Evolutionary conservation across 2,329 filamentous ascomycete species (phyloP), one percentile per base, ranked within the genome.

Genomic region (Westerdykella aurantiaca): DNA sequence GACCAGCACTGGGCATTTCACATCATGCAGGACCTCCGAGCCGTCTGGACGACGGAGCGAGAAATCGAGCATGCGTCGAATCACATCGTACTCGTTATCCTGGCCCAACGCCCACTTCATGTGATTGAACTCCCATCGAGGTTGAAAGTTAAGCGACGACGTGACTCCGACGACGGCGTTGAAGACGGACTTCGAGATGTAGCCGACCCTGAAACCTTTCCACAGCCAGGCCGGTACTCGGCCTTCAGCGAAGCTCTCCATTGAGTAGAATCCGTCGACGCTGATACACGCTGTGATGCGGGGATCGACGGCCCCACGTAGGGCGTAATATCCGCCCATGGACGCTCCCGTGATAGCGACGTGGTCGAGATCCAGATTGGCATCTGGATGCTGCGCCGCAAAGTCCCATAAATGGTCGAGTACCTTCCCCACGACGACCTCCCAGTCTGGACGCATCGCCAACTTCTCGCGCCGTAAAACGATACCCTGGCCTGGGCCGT

Each of bases 281-380:
- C 63, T 50, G 4, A 76, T 55, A 45, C 69, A 73, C 0, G 72
- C 74, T 43, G 67, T 69, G 60, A 76, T 57, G 0, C 73, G 66
- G 0, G 61, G 45, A 50, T 75, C 72, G 0, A 55, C 50, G 0
- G 68, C 69, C 1, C 55, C 69, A 0, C 75, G 68, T 6, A 77
- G 60, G 1, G 73, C 70, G 38, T 67, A 70, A 48, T 76, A 76
- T 1, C 67, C 75, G 2, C 74, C 73, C 49, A 74, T 58, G 2
- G 67, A 67, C 0, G 64, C 60, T 0, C 73, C 72, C 1, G 53
- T 42, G 14, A 73, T 43, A 0, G 67, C 67, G 13, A 76, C 55
- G 7, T 56, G 51, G 1, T 57, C 50, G 0, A 67, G 34, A 41
- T 76, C 72, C 0, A 75, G 57, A 21, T 21, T 21, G 18, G 18